Percentiles rank a stretch among this genome's conserved stretches.
Evolutionary conservation across 2,329 filamentous ascomycete genomes (phyloP).

Genomic region (Sclerotinia nivalis): DNA sequence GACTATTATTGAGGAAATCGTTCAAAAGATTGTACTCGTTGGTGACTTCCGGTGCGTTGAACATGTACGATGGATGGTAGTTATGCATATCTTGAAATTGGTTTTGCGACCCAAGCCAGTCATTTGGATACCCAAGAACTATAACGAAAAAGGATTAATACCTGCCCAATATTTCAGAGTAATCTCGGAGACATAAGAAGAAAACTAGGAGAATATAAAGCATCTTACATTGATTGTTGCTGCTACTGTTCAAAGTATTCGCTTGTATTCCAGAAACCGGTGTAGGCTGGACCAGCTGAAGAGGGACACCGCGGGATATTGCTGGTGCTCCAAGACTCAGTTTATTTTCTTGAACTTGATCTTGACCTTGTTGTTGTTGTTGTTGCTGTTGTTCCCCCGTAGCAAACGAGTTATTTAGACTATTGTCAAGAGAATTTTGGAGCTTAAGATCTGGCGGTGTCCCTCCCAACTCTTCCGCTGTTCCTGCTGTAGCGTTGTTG

Average conservation of each 20-base stretch:
- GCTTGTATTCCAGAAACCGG: constrained; percentile 67
- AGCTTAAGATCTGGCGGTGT: constrained; percentile 51
- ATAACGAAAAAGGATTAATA: constrained; percentile 49
- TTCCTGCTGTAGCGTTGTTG: constrained; percentile 50
- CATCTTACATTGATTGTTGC: constrained; percentile 71
- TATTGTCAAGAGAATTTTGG: constrained; percentile 47
- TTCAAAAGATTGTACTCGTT: constrained; percentile 97
- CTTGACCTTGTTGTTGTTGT: constrained; percentile 47
- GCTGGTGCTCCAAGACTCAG: constrained; percentile 42
- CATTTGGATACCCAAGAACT: constrained; percentile 80
- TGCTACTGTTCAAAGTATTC: constrained; percentile 60
- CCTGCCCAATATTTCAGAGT: constrained; percentile 28
- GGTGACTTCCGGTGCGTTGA: constrained; percentile 87
- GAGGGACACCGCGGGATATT: constrained; percentile 52
- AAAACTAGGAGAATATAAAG: constrained; percentile 16
- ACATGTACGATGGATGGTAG: constrained; percentile 93
- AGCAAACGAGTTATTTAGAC: constrained; percentile 55
- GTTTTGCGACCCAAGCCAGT: constrained; percentile 73
- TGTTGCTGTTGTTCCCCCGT: neutral
- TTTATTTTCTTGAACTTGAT: constrained; percentile 48
- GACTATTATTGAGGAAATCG: constrained; percentile 90
- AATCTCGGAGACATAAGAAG: constrained; percentile 35
- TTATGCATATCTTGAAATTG: constrained; percentile 93
- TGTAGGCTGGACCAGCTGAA: constrained; percentile 72
- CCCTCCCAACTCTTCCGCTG: constrained; percentile 58